Percentiles rank a stretch among this genome's conserved stretches.
These are phyloP conservation scores for Spirogloea muscicola DNA, from an alignment of 139 green algal genomes.

Conservation along the genomic window DNA sequence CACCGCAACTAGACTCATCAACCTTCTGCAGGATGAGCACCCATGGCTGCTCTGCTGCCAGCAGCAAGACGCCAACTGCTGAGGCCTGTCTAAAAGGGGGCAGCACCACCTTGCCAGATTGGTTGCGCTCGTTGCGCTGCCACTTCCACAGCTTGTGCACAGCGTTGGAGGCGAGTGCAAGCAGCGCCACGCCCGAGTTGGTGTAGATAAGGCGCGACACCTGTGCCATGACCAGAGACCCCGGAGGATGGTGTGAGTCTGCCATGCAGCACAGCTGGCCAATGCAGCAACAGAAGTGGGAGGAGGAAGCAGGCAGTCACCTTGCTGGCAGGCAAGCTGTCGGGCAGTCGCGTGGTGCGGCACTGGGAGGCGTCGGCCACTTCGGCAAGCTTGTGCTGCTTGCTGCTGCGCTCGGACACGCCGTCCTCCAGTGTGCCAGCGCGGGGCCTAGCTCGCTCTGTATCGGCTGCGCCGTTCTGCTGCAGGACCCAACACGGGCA, in stretches of 20 bases:
- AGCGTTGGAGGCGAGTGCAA: conserved; percentile 33
- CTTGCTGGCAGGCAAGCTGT: conserved; percentile 38
- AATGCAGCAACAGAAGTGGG: not conserved
- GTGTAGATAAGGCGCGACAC: conserved; percentile 44
- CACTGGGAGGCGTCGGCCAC: conserved; percentile 7
- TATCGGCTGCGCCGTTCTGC: conserved; percentile 7
- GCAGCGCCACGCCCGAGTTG: conserved; percentile 42
- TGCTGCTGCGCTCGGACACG: too few relatives aligned
- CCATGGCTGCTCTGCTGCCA: too few relatives aligned
- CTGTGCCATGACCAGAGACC: conserved; percentile 25
- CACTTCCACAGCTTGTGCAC: conserved; percentile 51
- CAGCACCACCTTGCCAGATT: not conserved
- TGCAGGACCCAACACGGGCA: not conserved
- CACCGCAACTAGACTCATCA: too few relatives aligned
- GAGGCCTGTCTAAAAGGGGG: too few relatives aligned
- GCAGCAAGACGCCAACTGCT: too few relatives aligned
- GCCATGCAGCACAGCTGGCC: not conserved
- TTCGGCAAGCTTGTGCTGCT: not conserved
- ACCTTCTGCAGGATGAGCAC: too few relatives aligned
- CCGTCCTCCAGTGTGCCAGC: too few relatives aligned
- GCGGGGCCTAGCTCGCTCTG: too few relatives aligned
- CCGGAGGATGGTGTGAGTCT: not conserved
- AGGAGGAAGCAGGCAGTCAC: conserved; percentile 2
- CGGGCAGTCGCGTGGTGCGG: conserved; percentile 23
- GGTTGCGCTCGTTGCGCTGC: conserved; percentile 38